Conservation (phyloP, 164 flowering plant species). For the Piper longum region DNA sequence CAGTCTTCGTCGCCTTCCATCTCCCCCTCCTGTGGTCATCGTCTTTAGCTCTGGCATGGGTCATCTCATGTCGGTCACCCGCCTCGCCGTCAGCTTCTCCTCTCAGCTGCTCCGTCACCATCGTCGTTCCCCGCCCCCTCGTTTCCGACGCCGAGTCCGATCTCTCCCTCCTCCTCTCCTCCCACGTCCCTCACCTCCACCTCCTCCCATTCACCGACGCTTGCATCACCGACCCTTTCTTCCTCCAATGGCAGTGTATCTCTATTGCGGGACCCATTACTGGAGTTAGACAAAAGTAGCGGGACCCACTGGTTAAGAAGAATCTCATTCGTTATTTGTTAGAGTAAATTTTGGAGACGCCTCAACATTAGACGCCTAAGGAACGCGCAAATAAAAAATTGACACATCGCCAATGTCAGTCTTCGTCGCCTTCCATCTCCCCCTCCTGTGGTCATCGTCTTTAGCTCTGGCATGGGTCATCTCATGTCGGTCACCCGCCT, state of each 20-base stretch:
- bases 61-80: slow-evolving; percentile 18
- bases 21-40: slow-evolving; percentile 17
- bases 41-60: slow-evolving; percentile 34
- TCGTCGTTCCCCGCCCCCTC: slow-evolving; percentile 11
- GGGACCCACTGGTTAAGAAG: too few species aligned
- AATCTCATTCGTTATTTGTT: too few species aligned
- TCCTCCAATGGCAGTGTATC: slow-evolving; percentile 24
- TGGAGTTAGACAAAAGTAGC: too few species aligned
- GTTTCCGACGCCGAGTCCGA: slow-evolving; percentile 2
- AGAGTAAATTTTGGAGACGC: slow-evolving; percentile 17
- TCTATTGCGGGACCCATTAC: slow-evolving; percentile 9
- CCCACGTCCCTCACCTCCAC: slow-evolving; percentile 9
- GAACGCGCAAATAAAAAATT: too few species aligned
- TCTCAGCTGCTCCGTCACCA: slow-evolving; percentile 9
- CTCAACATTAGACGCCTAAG: too few species aligned
- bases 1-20: too few species aligned
- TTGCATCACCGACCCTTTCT: slow-evolving; percentile 24
- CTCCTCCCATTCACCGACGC: slow-evolving; percentile 5
- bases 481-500: slow-evolving; percentile 16
- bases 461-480: slow-evolving; percentile 35
- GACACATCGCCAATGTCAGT: too few species aligned
- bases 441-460: slow-evolving; percentile 22
- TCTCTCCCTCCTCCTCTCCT: slow-evolving; percentile 11
- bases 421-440: too few species aligned
- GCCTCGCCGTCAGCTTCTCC: slow-evolving; percentile 12